Conservation (phyloP, 2,329 filamentous ascomycete genomes). For the Botrytis squamosa region DNA sequence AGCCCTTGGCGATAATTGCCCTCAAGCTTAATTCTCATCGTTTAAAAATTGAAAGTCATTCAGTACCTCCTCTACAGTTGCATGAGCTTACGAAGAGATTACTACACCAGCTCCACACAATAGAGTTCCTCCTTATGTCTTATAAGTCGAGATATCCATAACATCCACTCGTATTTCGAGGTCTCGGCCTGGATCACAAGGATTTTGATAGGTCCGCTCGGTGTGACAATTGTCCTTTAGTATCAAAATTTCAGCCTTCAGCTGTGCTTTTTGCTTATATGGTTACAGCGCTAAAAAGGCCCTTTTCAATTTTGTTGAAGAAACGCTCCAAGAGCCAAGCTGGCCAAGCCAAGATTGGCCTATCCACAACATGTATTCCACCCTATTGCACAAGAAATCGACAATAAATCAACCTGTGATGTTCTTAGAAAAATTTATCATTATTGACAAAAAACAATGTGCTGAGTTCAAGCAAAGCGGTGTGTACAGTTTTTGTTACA, state of each 20-base stretch:
- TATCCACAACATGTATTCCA: constrained; percentile 14
- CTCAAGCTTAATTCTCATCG: not conserved
- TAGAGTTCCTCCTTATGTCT: not conserved
- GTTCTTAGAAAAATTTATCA: not conserved
- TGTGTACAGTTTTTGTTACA: not conserved
- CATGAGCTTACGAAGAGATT: not conserved
- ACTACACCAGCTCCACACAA: not conserved
- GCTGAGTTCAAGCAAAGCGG: not conserved
- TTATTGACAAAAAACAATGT: constrained; percentile 7
- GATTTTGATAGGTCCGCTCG: not conserved
- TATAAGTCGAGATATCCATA: not conserved
- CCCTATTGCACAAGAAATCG: not conserved
- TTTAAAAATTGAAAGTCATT: not conserved
- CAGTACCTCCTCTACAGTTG: not conserved
- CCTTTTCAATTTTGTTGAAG: constrained; percentile 13
- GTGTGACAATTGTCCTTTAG: not conserved
- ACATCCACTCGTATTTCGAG: not conserved
- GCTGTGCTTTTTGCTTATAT: constrained; percentile 4
- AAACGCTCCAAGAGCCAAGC: constrained; percentile 11
- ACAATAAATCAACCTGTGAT: not conserved
- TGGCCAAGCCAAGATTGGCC: constrained; percentile 1
- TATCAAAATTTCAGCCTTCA: constrained; percentile 1
- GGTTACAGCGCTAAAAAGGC: constrained; percentile 18
- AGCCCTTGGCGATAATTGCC: constrained; percentile 16
- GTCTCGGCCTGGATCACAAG: not conserved